These are phyloP conservation scores for Eutypella sp. DNA, from an alignment of 2,329 filamentous ascomycete species.

Conservation along the genomic window DNA sequence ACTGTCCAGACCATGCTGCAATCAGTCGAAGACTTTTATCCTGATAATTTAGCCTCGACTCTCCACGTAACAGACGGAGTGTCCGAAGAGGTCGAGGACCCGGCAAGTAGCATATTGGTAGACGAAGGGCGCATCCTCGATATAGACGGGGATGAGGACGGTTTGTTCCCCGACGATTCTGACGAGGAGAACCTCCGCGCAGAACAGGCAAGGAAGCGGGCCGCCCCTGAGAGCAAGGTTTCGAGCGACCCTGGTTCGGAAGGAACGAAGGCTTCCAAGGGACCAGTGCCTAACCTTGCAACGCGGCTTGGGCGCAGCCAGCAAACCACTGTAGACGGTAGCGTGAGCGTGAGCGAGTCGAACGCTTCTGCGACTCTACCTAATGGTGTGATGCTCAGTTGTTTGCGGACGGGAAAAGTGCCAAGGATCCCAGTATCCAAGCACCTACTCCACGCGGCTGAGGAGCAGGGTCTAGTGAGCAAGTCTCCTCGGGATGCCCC, in stretches of 20 bases:
- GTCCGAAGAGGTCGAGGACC: slow-evolving; percentile 24
- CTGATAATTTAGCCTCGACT: slow-evolving; percentile 53
- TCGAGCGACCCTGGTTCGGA: background rate
- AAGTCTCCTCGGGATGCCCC: slow-evolving; percentile 20
- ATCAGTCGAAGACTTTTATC: slow-evolving; percentile 83
- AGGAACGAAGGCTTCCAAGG: slow-evolving; percentile 1
- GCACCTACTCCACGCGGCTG: slow-evolving; percentile 36
- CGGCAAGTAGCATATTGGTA: slow-evolving; percentile 50
- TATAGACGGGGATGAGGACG: slow-evolving; percentile 41
- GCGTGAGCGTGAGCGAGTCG: slow-evolving; percentile 1
- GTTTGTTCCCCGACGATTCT: slow-evolving; percentile 45
- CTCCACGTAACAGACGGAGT: slow-evolving; percentile 35
- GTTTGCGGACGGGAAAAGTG: slow-evolving; percentile 32
- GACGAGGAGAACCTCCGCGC: slow-evolving; percentile 40
- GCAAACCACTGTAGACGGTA: background rate
- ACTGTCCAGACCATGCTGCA: slow-evolving; percentile 72
- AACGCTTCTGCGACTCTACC: slow-evolving; percentile 14
- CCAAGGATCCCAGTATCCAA: slow-evolving; percentile 33
- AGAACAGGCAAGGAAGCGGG: slow-evolving; percentile 5
- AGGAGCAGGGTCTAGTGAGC: slow-evolving; percentile 34
- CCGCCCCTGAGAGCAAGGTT: slow-evolving; percentile 3
- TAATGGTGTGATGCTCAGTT: slow-evolving; percentile 39
- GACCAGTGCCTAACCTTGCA: background rate
- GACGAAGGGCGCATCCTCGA: slow-evolving; percentile 57
- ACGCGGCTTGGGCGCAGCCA: background rate